A percentile compares a stretch with the other conserved stretches of the same genome.
phyloP scores from a whole-genome alignment of 108 stramenopile species.

The Fragilaria crotonensis region DNA sequence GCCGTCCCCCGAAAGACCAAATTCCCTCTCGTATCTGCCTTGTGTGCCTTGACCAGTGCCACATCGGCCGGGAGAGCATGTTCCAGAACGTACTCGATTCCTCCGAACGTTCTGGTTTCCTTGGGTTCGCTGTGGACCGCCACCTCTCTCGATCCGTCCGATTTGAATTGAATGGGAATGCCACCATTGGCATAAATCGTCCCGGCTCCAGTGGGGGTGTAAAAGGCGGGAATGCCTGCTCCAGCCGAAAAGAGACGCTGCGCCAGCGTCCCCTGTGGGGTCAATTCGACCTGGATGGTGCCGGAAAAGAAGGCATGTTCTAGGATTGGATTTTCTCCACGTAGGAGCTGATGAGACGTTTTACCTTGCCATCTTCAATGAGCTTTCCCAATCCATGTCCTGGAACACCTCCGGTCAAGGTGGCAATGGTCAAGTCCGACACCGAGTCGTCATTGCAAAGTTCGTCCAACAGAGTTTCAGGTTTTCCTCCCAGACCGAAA shows the following conservation, averaged over 20 bases:
- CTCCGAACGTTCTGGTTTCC: constrained; percentile 68
- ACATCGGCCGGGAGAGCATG: constrained; percentile 74
- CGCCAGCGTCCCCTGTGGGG: no score
- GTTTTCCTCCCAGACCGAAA: no score
- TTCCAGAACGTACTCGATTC: constrained; percentile 87
- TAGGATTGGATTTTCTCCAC: constrained; percentile 89
- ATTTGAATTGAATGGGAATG: constrained; percentile 79
- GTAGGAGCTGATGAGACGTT: constrained; percentile 80
- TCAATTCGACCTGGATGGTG: no score
- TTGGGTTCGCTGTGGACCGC: constrained; percentile 40
- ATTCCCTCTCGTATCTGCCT: constrained; percentile 90
- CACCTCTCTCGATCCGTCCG: constrained; percentile 55
- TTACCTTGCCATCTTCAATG: no score
- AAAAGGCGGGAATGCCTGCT: constrained; percentile 87
- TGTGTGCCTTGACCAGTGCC: constrained; percentile 79
- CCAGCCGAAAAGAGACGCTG: constrained; percentile 87
- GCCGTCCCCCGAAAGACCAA: constrained; percentile 86
- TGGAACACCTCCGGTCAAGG: no score
- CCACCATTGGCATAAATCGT: constrained; percentile 88
- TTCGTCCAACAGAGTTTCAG: no score
- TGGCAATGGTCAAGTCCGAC: constrained; percentile 67
- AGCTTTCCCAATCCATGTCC: no score
- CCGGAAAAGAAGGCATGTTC: no score
- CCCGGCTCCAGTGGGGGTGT: constrained; percentile 86
- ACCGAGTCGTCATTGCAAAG: no score